Evolutionary conservation across 208 protist genomes (phyloP).

Genomic region (Acanthamoeba royreba): DNA sequence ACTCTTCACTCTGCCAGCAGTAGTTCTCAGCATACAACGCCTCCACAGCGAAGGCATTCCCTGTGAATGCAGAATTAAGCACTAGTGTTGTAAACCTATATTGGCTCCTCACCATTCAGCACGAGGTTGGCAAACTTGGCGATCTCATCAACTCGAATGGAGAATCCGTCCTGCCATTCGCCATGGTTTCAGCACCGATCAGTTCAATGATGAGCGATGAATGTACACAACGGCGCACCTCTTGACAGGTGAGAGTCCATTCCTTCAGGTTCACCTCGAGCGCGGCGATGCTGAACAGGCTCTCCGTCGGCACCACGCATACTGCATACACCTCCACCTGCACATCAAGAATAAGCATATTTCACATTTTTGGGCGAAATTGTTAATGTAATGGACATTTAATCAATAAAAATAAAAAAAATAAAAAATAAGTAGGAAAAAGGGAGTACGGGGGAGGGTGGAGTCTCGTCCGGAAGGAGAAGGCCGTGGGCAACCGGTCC

Average conservation of each 20-base stretch:
- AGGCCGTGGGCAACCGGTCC: background rate
- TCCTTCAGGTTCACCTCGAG: constrained; percentile 35
- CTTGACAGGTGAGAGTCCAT: background rate
- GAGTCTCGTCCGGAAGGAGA: background rate
- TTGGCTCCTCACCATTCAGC: background rate
- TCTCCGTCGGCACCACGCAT: background rate
- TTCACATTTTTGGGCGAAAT: background rate
- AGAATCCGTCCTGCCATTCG: background rate
- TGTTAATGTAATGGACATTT: too few species aligned
- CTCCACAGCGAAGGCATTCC: background rate
- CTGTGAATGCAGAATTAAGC: too few species aligned
- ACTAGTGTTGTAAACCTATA: too few species aligned
- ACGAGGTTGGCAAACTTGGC: constrained; percentile 5
- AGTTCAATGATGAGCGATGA: too few species aligned
- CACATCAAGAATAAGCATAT: background rate
- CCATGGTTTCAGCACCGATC: background rate
- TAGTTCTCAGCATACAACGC: background rate
- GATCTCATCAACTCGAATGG: constrained; percentile 9
- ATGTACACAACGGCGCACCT: background rate
- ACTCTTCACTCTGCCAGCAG: background rate
- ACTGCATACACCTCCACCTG: constrained; percentile 19
- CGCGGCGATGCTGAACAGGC: background rate
- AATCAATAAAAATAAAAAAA: too few species aligned
- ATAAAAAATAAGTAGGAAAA: too few species aligned
- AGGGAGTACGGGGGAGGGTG: background rate